These are phyloP conservation scores for Sorghum bicolor DNA, from an alignment of 176 grass and related monocot species.

Conservation along the genomic window DNA sequence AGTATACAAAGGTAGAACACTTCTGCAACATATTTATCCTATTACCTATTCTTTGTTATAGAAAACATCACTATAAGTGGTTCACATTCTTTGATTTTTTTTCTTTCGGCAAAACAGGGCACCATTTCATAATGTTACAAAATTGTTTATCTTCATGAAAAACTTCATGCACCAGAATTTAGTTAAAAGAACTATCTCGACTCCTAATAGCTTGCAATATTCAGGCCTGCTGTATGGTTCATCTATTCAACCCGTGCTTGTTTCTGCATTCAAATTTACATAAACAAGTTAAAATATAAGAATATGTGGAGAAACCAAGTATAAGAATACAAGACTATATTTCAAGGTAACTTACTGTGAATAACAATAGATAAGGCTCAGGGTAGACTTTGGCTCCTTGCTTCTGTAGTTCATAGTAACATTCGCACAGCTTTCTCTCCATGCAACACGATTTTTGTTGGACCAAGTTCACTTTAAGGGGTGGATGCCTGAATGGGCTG, in stretches of 20 bases:
- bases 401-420: background rate
- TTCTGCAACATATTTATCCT: background rate
- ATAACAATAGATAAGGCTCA: background rate
- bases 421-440: background rate
- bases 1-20: background rate
- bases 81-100: background rate
- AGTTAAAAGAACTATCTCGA: background rate
- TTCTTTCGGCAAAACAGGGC: background rate
- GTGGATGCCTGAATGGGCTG: background rate
- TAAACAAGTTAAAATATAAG: background rate
- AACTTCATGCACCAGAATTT: background rate
- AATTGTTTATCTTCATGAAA: background rate
- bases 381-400: background rate
- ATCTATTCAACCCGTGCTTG: background rate
- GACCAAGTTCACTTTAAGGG: constrained; percentile 21
- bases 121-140: background rate
- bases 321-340: background rate
- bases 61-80: background rate
- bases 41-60: background rate
- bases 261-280: background rate
- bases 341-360: background rate
- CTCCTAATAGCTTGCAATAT: background rate
- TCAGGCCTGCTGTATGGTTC: background rate
- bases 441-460: background rate
- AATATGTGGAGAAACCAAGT: background rate